phyloP scores from a whole-genome alignment of 2,329 filamentous ascomycete species.

The Phyllosticta citrichinensis region DNA sequence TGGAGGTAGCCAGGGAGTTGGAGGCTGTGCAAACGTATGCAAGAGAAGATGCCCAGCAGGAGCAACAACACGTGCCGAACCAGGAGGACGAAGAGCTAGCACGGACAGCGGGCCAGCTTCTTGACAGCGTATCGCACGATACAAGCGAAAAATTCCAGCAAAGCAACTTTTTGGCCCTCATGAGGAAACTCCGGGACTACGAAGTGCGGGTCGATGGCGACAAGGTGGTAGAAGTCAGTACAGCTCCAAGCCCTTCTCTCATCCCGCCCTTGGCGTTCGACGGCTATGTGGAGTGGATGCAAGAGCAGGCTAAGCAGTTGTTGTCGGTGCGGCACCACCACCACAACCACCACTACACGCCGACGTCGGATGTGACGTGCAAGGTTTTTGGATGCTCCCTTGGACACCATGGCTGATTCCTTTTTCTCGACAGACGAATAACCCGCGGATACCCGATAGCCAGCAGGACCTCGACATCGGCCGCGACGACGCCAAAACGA shows the following conservation, averaged over 20 bases:
- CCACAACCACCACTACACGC: background rate
- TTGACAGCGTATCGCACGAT: slow-evolving; percentile 59
- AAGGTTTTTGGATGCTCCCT: slow-evolving; percentile 5
- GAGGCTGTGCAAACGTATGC: background rate
- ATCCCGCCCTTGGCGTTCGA: background rate
- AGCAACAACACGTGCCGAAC: slow-evolving; percentile 14
- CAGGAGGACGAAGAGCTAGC: slow-evolving; percentile 58
- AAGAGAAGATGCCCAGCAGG: background rate
- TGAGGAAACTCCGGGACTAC: slow-evolving; percentile 62
- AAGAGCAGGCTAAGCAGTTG: background rate
- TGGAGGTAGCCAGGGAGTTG: background rate
- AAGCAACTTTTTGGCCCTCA: slow-evolving; percentile 65
- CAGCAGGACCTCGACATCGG: slow-evolving; percentile 9
- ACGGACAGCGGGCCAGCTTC: slow-evolving; percentile 58
- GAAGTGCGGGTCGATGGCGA: slow-evolving; percentile 66
- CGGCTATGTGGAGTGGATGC: background rate
- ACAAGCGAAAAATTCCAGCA: slow-evolving; percentile 66
- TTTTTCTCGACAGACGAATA: background rate
- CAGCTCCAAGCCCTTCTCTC: background rate
- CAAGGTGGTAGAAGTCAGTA: slow-evolving; percentile 48
- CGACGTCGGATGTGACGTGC: slow-evolving; percentile 4
- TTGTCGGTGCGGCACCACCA: background rate
- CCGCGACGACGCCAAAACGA: slow-evolving; percentile 2
- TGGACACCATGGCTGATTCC: background rate
- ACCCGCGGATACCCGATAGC: background rate